Conservation (phyloP, 805 yeast species). For the Candida nitratophila region DNA sequence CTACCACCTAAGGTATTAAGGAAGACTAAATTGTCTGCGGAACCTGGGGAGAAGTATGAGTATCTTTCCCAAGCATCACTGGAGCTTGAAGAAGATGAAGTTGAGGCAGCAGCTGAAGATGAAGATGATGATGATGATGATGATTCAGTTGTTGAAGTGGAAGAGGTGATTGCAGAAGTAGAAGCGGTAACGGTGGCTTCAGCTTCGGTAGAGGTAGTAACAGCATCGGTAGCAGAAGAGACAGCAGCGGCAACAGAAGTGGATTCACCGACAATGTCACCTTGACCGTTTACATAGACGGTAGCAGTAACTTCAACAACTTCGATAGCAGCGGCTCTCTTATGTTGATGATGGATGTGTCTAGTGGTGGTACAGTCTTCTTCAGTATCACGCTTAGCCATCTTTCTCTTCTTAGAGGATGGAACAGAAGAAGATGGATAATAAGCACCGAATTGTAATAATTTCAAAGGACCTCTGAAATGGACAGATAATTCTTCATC, state of each 20-base stretch:
- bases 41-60: slow-evolving; percentile 61
- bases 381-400: slow-evolving; percentile 22
- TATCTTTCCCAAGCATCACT: slow-evolving; percentile 65
- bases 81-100: slow-evolving; percentile 31
- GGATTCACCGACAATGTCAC: slow-evolving; percentile 29
- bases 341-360: slow-evolving; percentile 43
- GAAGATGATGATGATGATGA: slow-evolving; percentile 12
- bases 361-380: slow-evolving; percentile 40
- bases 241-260: slow-evolving; percentile 18
- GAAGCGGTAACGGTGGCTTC: slow-evolving; percentile 19
- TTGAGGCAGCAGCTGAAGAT: slow-evolving; percentile 26
- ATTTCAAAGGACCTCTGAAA: slow-evolving; percentile 82
- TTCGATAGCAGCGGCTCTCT: slow-evolving; percentile 59
- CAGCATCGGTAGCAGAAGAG: slow-evolving; percentile 20
- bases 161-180: slow-evolving; percentile 6
- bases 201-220: slow-evolving; percentile 20
- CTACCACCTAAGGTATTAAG: slow-evolving; percentile 83
- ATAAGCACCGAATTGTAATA: slow-evolving; percentile 86
- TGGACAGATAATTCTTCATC: slow-evolving; percentile 85
- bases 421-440: slow-evolving; percentile 47
- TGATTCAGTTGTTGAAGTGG: slow-evolving; percentile 17
- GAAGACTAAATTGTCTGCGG: slow-evolving; percentile 68
- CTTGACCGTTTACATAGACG: slow-evolving; percentile 58
- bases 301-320: slow-evolving; percentile 73
- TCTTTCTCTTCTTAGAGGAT: slow-evolving; percentile 27